Base-by-base conservation (phyloP, 495 filamentous ascomycete species). In the Hyphodiscus hymeniophilus region DNA sequence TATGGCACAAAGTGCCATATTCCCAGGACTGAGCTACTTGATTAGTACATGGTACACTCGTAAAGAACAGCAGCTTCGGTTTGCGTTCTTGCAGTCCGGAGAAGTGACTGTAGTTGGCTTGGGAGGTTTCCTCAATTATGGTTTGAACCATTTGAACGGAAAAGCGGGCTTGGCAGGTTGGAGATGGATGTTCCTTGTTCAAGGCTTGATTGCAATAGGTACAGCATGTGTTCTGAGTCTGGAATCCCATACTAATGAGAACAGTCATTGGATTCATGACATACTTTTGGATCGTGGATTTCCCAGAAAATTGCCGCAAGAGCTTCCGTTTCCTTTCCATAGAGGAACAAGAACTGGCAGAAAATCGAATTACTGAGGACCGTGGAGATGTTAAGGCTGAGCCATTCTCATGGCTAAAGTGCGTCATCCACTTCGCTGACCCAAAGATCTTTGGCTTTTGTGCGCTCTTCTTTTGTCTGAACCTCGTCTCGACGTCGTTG, bases 261-360 rank as follows among this genome's bases (percentile, higher is more conserved):
- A 75, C 71, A 51, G 63, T 84, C 1, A 63, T 89, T 34, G 83
- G 84, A 5, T 53, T 85, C n/a, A 43, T 71, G 3, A 87, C 81
- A 0, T 89, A 82, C 54, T 82, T 78, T 67, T 88, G 82, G 82
- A 87, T 89, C 60, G 71, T 89, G 21, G 85, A 88, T 54, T 91
- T 91, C 51, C 85, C 85, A 0, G 84, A 89, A 44, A 75, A 80
- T 7, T 70, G 79, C 0, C 69, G 75, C 39, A 62, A 62, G 3
- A 82, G 77, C 60, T 81, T 82, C 53, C 64, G 48, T 31, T 89
- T 89, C 56, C 67, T 89, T 20, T 74, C 74, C 7, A 49, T 72
- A 2, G 64, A 69, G 15, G 84, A 87, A 59, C 71, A 73, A 5
- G 61, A 66, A 10, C 49, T 85, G 5, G 76, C 80, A 6, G 60